A percentile compares a stretch with the other conserved stretches of the same genome.
These are phyloP conservation scores for Aspergillus oerlinghausenensis DNA, from an alignment of 2,329 filamentous ascomycete genomes.

Conservation along the genomic window DNA sequence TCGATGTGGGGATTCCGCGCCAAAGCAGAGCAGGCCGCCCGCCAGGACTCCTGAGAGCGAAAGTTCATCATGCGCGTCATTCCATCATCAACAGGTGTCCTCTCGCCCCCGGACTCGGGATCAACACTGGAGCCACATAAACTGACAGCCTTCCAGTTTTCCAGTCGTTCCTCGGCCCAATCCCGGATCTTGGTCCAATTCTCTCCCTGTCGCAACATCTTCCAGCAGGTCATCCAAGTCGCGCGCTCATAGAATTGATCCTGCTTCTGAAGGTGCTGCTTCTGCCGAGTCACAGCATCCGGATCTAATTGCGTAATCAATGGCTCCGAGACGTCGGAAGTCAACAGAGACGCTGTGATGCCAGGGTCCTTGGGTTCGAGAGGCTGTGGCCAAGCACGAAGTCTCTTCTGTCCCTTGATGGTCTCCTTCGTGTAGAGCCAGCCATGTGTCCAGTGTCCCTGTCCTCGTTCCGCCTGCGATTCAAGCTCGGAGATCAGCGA, in stretches of 20 bases:
- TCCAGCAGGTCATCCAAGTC: slow-evolving; percentile 91
- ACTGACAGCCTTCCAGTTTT: slow-evolving; percentile 83
- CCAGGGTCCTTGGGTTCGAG: slow-evolving; percentile 60
- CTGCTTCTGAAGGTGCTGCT: slow-evolving; percentile 68
- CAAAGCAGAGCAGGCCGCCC: slow-evolving; percentile 36
- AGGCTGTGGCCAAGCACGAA: slow-evolving; percentile 62
- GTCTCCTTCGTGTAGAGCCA: slow-evolving; percentile 88
- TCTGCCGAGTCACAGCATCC: slow-evolving; percentile 78
- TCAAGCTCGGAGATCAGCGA: slow-evolving; percentile 72
- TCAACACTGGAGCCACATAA: slow-evolving; percentile 58
- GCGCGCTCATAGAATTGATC: slow-evolving; percentile 87
- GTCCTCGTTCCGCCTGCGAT: slow-evolving; percentile 67
- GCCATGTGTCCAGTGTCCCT: slow-evolving; percentile 75
- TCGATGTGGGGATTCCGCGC: slow-evolving; percentile 63
- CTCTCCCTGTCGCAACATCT: slow-evolving; percentile 82
- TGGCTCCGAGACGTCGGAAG: slow-evolving; percentile 55
- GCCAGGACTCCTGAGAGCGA: slow-evolving; percentile 35
- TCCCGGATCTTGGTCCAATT: slow-evolving; percentile 69
- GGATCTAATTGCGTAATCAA: slow-evolving; percentile 87
- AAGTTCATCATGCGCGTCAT: slow-evolving; percentile 41
- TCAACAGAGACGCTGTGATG: slow-evolving; percentile 54
- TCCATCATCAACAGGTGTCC: slow-evolving; percentile 31
- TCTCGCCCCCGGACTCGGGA: slow-evolving; percentile 19
- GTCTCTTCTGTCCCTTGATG: slow-evolving; percentile 83
- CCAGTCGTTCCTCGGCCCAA: slow-evolving; percentile 80